phyloP scores from a whole-genome alignment of 1,284 basidiomycete genomes.

The Leccinum griseonigrum region DNA sequence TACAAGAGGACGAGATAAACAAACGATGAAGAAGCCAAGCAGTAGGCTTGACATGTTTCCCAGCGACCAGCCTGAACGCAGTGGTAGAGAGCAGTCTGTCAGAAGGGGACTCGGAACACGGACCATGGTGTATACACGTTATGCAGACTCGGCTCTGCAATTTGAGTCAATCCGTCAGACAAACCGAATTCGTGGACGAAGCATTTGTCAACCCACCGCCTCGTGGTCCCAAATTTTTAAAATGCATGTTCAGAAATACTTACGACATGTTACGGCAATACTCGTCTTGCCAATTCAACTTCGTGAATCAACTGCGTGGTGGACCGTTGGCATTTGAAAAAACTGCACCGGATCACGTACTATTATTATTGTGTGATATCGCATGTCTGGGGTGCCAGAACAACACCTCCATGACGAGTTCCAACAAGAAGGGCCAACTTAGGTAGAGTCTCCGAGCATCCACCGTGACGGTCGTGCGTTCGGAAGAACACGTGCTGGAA shows the following conservation, averaged over 20 bases:
- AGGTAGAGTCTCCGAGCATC: background rate
- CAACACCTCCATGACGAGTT: background rate
- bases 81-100: background rate
- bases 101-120: background rate
- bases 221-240: background rate
- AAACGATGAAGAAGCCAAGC: conserved; percentile 6
- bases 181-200: background rate
- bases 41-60: conserved; percentile 17
- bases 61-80: background rate
- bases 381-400: background rate
- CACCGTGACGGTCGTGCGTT: background rate
- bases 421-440: background rate
- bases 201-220: background rate
- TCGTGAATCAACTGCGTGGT: background rate
- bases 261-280: background rate
- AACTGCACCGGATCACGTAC: background rate
- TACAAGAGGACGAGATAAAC: conserved; percentile 38
- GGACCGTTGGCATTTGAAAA: background rate
- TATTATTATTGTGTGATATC: background rate
- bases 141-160: background rate
- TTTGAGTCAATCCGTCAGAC: background rate
- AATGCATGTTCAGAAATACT: background rate
- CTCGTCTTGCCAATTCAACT: background rate
- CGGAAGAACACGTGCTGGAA: background rate
- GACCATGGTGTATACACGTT: background rate